Evolutionary conservation across 805 yeast genomes (phyloP), one percentile per base, ranked within the genome.

Genomic region (Nakazawaea holstii): DNA sequence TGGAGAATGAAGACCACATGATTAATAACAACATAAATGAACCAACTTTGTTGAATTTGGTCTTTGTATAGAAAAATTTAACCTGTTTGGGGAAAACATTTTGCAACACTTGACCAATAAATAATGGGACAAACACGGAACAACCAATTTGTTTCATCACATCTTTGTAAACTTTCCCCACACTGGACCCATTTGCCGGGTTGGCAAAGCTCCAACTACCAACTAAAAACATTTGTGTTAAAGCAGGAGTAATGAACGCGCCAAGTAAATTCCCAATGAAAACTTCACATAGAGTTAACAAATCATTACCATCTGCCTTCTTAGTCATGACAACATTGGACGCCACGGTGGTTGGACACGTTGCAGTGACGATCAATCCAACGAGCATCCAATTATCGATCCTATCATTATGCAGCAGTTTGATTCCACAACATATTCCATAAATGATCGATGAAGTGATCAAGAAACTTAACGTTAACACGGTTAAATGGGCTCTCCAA

Each of bases 281-380:
- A 8, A 90, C 96, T 61, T 88, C 95, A 61, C 94, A 83, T 6
- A 88, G 68, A 15, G 95, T 83, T 45, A 89, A 66, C 14, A 84
- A 66, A 53, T 80, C 91, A 63, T 89, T 87, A 8, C 96, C 97
- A 54, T 84, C 81, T 0, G 97, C 96, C 49, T 77, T 77, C 45
- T 81, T 75, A 6, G 97, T 90, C 96, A 90, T 90, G 28, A 90
- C 91, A 28, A 90, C 96, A 60, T 90, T 90, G 1, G 96, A 88
- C 0, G 91, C 80, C 15, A 90, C 95, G 0, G 97, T 90, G 8
- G 97, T 90, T 28, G 97, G 97, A 62, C 95, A 87, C 10, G 92
- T 77, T 29, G 87, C 87, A 2, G 96, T 86, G 40, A 88, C 84
- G 15, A 90, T 77, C 49, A 90, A 64, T 0, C 97, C 97, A 11